Base-by-base conservation (phyloP, 1,284 basidiomycete genomes). In the Ganoderma lingzhi region DNA sequence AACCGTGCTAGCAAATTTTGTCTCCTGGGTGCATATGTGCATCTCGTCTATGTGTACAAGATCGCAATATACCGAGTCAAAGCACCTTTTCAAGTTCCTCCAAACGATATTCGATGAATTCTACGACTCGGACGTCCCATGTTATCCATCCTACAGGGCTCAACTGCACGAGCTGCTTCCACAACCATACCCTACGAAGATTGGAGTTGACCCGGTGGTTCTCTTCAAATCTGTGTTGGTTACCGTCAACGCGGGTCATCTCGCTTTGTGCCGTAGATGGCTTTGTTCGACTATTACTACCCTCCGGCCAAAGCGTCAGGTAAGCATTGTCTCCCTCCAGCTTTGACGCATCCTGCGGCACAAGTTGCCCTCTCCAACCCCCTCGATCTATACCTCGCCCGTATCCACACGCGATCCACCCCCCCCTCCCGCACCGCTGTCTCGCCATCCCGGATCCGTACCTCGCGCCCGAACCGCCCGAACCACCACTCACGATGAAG, bases 211-310 rank as follows among this genome's bases (percentile, higher is more conserved):
- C 3, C 42, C 15, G 15, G 48, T 28, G 23, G 23, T 48, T 48
- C 45, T 23, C 45, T 48, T 48, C 45, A 35, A 8, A 35, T 48
- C 9, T 8, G n/a, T 23, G n/a, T 23, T 48, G 0, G 45, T 48
- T 23, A 8, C 45, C 45, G n/a, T 48, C 45, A 12, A 51, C 23
- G 48, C 48, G 23, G 23, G 9, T 4, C 48, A 15, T 39, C 59
- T 61, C 42, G 41, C 53, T 39, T 63, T 67, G 66, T 67, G 28
- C 61, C 48, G 6, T 14, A 55, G 51, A 28, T 42, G 35, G 65
- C 60, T 63, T 67, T 62, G 60, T 42, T 56, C 51, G 39, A 42
- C 51, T 39, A 42, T 41, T 39, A 42, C 45, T 61, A 28, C 23
- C 35, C 37, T 19, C 28, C 12, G n/a, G 39, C 30, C 61, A 28